Evolutionary conservation across 139 green algal genomes (phyloP), one percentile per base, ranked within the genome.

Genomic region (Limnomonas spitsbergensis): DNA sequence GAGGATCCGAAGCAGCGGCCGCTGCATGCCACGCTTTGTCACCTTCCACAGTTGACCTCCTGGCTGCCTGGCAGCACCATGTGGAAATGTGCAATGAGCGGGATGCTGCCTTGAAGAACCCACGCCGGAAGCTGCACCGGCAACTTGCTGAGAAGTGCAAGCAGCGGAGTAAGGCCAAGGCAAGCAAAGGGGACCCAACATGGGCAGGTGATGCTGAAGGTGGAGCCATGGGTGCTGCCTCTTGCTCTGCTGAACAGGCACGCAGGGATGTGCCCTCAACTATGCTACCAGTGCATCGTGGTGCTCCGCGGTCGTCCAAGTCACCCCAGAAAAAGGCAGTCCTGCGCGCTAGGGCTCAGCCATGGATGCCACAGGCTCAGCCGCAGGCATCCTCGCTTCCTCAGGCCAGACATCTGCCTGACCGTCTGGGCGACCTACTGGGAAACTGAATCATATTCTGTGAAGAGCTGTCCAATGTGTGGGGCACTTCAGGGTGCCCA

Each of bases 71-170:
- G 14, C 56, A 37, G 14, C 24, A 32, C 27, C 56, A 70, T 70
- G 56, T 24, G 7, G 56, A 32, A 36, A 70, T 70, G 56, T 70
- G 56, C 29, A 20, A 20, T 35, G 29, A 20, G 27, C 56, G 9
- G 56, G 4, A 20, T 32, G 56, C 14, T 20, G 27, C 56, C 9
- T 7, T 7, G 6, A 36, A 70, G 27, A 4, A 70, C 29, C 56
- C 56, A 37, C 27, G 56, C n/a, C 14, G 14, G 7, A 24, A 32
- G 14, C 56, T 70, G 27, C 56, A 70, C 29, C 9, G 24, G n/a
- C 56, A 70, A 9, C 56, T 70, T 14, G 56, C 56, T 7, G 56
- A 70, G 56, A 70, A 70, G 56, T 9, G 56, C 7, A 70, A 70
- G 56, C 9, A 70, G 56, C 9, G 56, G n/a, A 70, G 56, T 20